Percentiles rank a stretch among this genome's conserved stretches.
Evolutionary conservation across 139 green algal species (phyloP).

Genomic region (Chlorella sp.): DNA sequence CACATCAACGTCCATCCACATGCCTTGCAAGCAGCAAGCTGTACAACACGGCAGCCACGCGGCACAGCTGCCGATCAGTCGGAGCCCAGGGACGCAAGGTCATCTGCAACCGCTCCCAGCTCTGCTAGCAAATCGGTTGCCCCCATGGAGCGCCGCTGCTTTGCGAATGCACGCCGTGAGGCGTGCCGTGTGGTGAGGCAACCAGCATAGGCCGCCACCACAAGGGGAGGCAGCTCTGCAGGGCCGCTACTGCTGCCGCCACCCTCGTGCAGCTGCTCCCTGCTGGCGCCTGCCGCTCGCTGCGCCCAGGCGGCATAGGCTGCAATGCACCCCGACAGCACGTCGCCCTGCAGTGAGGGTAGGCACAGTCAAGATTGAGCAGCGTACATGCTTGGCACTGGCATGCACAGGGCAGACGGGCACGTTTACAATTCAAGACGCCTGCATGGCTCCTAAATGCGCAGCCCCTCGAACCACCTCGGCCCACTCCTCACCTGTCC

Average conservation of each 20-base stretch:
- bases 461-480: too few species aligned
- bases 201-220: constrained; percentile 53
- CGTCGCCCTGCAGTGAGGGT: constrained; percentile 60
- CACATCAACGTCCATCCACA: too few species aligned
- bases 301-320: constrained; percentile 62
- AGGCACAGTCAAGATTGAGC: too few species aligned
- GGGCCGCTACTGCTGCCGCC: not conserved
- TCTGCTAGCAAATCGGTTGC: constrained; percentile 43
- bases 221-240: constrained; percentile 24
- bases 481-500: constrained; percentile 58
- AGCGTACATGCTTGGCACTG: too few species aligned
- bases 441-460: too few species aligned
- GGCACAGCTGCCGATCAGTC: too few species aligned
- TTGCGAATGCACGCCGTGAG: constrained; percentile 31
- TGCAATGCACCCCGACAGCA: constrained; percentile 68
- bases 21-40: too few species aligned
- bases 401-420: too few species aligned
- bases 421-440: too few species aligned
- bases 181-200: constrained; percentile 35
- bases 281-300: not conserved
- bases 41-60: too few species aligned
- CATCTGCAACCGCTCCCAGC: constrained; percentile 31
- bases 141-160: constrained; percentile 45
- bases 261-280: constrained; percentile 12
- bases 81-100: constrained; percentile 2